Evolutionary conservation across 495 filamentous ascomycete species (phyloP), one percentile per base, ranked within the genome.

Genomic region (Neurospora sp.): DNA sequence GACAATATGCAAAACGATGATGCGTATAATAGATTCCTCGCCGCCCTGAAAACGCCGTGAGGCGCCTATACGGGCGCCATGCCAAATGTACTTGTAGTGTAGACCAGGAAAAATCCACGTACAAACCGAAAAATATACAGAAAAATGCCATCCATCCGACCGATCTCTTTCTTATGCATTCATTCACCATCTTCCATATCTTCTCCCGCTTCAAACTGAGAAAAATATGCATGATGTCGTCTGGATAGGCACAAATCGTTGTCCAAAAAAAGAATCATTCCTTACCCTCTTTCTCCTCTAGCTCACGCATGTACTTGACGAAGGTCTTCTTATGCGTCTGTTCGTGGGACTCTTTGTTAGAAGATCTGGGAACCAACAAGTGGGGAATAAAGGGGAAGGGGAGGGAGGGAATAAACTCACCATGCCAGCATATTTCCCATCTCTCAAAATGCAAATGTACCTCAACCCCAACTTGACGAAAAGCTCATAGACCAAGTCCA

Each of bases 401-500:
- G 35, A 69, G 0, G 44, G 35, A 20, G 66, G 39, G 7, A 42
- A 37, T 49, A 40, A 74, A 77, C 89, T 83, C 80, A 97, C 93
- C 84, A 99, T 86, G 72, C 96, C 96, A 2, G 93, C 93, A 83
- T 93, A 98, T 42, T 89, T 87, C 27, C 96, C 96, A 78, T 97
- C 89, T 46, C 85, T 87, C 35, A 97, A 82, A 23, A 97, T 94
- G 82, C 96, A 98, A 60, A 99, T 90, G 81, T 98, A 98, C 72
- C 96, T 86, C 74, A 99, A 80, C 1, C 96, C 96, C 20, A 99
- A 84, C 81, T 99, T 99, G 60, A 93, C 93, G 83, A 98, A 99
- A 77, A 93, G 97, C 79, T 99, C 95, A 76, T 97, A 98, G 46
- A 97, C 96, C 71, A 98, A 80, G 80, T 99, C 95, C 87, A 99